These are phyloP conservation scores for Pythium periplocum DNA, from an alignment of 352 stramenopile species.

Conservation along the genomic window DNA sequence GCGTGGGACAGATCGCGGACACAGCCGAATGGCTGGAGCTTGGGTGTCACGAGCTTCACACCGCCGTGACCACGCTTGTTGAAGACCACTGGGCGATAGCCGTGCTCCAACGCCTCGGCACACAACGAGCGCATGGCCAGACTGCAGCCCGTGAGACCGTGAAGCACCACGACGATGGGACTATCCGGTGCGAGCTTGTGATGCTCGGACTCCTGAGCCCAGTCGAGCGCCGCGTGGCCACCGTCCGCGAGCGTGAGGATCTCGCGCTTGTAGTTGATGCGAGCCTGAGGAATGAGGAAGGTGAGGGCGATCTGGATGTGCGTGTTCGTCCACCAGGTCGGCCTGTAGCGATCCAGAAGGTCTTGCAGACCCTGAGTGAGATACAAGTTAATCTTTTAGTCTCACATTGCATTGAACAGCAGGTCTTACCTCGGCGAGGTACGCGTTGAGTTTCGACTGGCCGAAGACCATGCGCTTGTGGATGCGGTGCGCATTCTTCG, in stretches of 20 bases:
- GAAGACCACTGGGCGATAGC: constrained; percentile 78
- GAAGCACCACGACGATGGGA: constrained; percentile 61
- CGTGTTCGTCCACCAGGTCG: constrained; percentile 73
- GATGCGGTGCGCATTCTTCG: constrained; percentile 8
- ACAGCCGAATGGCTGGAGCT: constrained; percentile 68
- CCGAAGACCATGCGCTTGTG: constrained; percentile 54
- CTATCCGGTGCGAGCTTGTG: constrained; percentile 16
- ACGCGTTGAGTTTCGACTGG: constrained; percentile 61
- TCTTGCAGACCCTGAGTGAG: constrained; percentile 31
- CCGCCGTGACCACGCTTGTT: constrained; percentile 82
- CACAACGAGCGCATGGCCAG: constrained; percentile 56
- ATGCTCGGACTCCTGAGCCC: constrained; percentile 33
- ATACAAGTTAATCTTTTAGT: no score
- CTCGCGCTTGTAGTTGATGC: constrained; percentile 53
- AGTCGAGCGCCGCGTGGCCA: constrained; percentile 65
- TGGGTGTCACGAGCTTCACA: constrained; percentile 50
- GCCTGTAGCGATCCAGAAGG: constrained; percentile 47
- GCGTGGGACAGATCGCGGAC: constrained; percentile 50
- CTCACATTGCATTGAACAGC: not conserved
- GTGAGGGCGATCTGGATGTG: constrained; percentile 72
- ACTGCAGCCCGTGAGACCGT: constrained; percentile 67
- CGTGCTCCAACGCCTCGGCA: constrained; percentile 45
- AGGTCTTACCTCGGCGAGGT: constrained; percentile 40
- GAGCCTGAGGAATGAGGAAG: constrained; percentile 56
- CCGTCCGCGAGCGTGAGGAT: constrained; percentile 52